Conservation (phyloP, 352 stramenopile species). For the Globisporangium nagaii region DNA sequence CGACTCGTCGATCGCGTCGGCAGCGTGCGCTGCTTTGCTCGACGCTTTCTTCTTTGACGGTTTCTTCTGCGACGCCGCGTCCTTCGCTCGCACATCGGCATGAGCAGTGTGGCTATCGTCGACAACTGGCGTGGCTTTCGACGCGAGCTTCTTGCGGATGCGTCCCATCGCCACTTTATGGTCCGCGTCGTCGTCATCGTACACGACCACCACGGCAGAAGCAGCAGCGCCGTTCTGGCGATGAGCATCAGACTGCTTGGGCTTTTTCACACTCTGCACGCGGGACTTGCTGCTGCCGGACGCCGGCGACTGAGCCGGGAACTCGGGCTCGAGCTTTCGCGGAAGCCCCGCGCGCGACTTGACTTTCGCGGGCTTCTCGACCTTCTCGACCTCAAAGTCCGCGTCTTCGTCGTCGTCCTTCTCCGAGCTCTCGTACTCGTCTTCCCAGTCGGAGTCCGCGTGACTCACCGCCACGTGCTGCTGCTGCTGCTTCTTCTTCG, state of each 20-base stretch:
- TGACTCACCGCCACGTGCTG: constrained; percentile 9
- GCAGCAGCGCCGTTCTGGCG: not conserved
- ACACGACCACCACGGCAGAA: not conserved
- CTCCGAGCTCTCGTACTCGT: constrained; percentile 5
- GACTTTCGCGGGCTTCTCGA: not conserved
- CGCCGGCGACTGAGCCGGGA: not conserved
- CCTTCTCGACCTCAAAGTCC: constrained; percentile 2
- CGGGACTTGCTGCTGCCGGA: not conserved
- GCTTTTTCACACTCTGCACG: not conserved
- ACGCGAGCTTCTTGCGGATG: constrained; percentile 6
- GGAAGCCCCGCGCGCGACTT: not conserved
- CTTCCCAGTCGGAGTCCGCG: constrained; percentile 8
- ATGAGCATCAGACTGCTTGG: not conserved
- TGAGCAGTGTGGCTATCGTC: not conserved
- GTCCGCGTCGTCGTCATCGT: not conserved
- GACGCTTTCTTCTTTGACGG: not conserved
- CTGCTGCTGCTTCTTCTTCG: not conserved
- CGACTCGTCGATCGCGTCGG: not conserved
- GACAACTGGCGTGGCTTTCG: constrained; percentile 1
- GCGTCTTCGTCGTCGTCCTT: constrained; percentile 3
- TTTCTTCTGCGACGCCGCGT: constrained; percentile 7
- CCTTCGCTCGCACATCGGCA: not conserved
- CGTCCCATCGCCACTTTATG: not conserved
- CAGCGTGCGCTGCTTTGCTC: not conserved
- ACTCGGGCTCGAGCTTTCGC: not conserved